Evolutionary conservation across 176 grass and related monocot species (phyloP), one percentile per base, ranked within the genome.

Genomic region (Carex kokanica): DNA sequence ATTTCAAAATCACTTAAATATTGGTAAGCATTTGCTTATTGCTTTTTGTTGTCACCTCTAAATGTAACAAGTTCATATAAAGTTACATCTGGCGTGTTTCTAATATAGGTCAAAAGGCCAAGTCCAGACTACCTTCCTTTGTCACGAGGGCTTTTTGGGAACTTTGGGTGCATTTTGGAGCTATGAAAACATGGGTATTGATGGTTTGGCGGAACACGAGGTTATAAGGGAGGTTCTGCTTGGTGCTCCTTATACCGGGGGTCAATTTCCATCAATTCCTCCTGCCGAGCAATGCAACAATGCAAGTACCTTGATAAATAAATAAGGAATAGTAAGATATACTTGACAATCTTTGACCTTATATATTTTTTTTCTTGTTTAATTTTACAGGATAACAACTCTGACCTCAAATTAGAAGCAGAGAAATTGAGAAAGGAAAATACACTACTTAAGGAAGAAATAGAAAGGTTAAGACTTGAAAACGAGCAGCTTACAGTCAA

Each of bases 131-230:
- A 98, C 91, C 77, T 98, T 98, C 87, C 60, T 98, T 36, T 98
- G 96, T 16, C 96, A 98, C 11, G 96, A 98, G 86, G 96, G 93
- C 2, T 98, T 98, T 88, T 84, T 98, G 73, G 96, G 93, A 89
- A 91, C 96, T 82, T 51, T 98, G 66, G 96, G 96, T 87, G 96
- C 96, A 84, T 98, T 98, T 86, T 98, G 93, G 93, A 98, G 96
- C 86, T 98, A 98, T 3, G 91, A 98, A 81, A 98, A 93, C 86
- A 98, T 98, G 96, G 96, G 96, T 6, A 98, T 98, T 78, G 89
- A 98, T 43, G 88, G 93, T 60, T 87, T 98, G 83, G 91, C 88
- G 9, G 85, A 93, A 49, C 89, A 95, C 4, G 96, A 95, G 81
- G 96, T 95, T 43, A 98, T 98, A 71, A 93, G 92, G 79, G 93